Evolutionary conservation across 2,329 filamentous ascomycete genomes (phyloP), one percentile per base, ranked within the genome.

Genomic region (Botrytis fabae): DNA sequence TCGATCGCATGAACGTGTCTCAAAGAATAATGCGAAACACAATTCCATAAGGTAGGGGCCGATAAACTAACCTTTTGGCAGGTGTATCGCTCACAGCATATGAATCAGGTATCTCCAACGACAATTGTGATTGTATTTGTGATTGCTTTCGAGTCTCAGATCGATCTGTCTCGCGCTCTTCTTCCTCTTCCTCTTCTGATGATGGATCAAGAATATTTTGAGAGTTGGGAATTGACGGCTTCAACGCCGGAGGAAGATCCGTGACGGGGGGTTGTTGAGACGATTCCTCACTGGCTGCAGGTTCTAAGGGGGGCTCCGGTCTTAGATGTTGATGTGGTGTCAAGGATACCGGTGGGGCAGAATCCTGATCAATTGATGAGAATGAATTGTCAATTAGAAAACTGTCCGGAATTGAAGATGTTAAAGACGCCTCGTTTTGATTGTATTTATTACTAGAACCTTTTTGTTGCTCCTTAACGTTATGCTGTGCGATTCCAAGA

Each of bases 301-400:
- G 48, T 22, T 48, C 48, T 20, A 68, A 68, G 64, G 64, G 48
- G 64, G 48, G 48, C 32, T 69, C 48, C 38, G 48, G 22, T 57
- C 35, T 69, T 57, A 10, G n/a, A 28, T 42, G 48, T 22, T 66
- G 46, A 28, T 69, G 65, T 42, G 64, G 65, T 69, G 46, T 64
- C 70, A 54, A 66, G 62, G 70, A 66, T 66, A 38, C 70, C 48
- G 20, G 70, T 71, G 61, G 46, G 70, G 61, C 70, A 10, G 51
- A 54, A 44, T 10, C 25, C 22, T 60, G 10, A 57, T 60, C 40
- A 57, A 69, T 46, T 48, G 62, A 66, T 48, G 40, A 48, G 3
- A 32, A 25, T 60, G 38, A 60, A 48, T 61, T 60, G 5, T 57
- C 65, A 60, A 54, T 68, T 25, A n/a, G 32, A 22, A 60, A 48